phyloP scores from a whole-genome alignment of 108 stramenopile species.

The Ochromonas danica region DNA sequence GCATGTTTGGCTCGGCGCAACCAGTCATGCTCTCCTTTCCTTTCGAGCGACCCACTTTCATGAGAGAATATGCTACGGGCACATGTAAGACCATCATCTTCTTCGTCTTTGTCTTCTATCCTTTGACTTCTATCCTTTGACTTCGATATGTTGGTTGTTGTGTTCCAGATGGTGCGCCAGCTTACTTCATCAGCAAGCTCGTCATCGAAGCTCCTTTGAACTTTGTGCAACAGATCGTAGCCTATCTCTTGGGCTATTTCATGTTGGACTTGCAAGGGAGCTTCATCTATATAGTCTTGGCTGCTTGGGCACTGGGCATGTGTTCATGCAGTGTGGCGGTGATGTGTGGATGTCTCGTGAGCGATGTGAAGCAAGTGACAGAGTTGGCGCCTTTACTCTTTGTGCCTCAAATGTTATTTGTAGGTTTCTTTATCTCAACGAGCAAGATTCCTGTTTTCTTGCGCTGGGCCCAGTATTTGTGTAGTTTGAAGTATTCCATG shows the following conservation, averaged over 20 bases:
- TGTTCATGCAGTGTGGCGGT: background rate
- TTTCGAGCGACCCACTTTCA: conserved; percentile 77
- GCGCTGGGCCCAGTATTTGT: conserved; percentile 29
- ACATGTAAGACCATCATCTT: conserved; percentile 61
- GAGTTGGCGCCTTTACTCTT: conserved; percentile 19
- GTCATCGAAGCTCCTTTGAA: background rate
- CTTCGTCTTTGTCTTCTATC: no score
- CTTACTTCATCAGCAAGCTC: conserved; percentile 1
- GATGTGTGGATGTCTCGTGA: background rate
- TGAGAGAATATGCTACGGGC: conserved; percentile 78
- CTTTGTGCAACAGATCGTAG: background rate
- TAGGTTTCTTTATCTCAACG: conserved; percentile 18
- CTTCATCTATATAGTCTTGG: conserved; percentile 19
- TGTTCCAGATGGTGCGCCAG: no score
- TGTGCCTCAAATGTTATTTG: conserved; percentile 34
- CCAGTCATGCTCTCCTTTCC: conserved; percentile 70
- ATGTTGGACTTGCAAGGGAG: conserved; percentile 13
- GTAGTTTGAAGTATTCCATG: conserved; percentile 12
- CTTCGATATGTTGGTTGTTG: no score
- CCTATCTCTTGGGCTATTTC: background rate
- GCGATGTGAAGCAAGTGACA: conserved; percentile 6
- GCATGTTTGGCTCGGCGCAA: conserved; percentile 75
- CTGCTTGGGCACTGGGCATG: conserved; percentile 3
- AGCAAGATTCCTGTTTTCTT: conserved; percentile 17
- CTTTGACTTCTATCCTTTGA: no score